These are phyloP conservation scores for Tricharina praecox DNA, from an alignment of 495 filamentous ascomycete genomes.

Conservation along the genomic window DNA sequence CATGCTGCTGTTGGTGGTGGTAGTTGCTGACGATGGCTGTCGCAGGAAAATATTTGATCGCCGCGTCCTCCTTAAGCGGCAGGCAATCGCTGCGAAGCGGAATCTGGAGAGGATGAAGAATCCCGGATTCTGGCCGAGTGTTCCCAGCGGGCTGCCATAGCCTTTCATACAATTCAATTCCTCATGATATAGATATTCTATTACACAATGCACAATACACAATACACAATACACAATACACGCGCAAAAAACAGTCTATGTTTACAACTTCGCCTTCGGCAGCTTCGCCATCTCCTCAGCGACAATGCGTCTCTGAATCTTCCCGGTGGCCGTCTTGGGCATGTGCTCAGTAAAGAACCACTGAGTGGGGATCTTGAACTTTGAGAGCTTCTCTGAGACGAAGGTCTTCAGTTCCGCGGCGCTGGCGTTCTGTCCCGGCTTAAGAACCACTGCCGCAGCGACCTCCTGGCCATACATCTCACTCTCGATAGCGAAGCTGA, in stretches of 20 bases:
- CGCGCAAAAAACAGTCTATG: too few species aligned
- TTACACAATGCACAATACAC: too few species aligned
- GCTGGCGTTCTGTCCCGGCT: conserved; percentile 36
- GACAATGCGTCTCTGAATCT: conserved; percentile 65
- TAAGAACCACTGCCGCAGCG: conserved; percentile 59
- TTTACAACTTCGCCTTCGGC: conserved; percentile 21
- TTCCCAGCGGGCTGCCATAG: conserved; percentile 57
- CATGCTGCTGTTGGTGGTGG: too few species aligned
- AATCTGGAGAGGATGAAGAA: conserved; percentile 69
- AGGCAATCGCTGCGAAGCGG: conserved; percentile 60
- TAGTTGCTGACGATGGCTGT: too few species aligned
- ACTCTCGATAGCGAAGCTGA: conserved; percentile 61
- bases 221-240: too few species aligned
- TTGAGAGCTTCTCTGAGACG: conserved; percentile 49
- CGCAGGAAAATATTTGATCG: conserved; percentile 73
- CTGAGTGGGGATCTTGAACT: conserved; percentile 77
- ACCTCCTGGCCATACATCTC: conserved; percentile 71
- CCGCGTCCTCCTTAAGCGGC: conserved; percentile 59
- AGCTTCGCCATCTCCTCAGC: conserved; percentile 58
- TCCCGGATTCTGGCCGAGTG: conserved; percentile 65
- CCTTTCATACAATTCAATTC: too few species aligned
- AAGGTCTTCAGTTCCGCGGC: conserved; percentile 46
- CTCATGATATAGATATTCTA: too few species aligned
- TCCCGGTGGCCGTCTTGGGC: conserved; percentile 82
- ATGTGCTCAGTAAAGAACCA: conserved; percentile 63